Evolutionary conservation across 371 early-diverging fungal genomes (phyloP), one percentile per base, ranked within the genome.

Genomic region (Mortierella sp.): DNA sequence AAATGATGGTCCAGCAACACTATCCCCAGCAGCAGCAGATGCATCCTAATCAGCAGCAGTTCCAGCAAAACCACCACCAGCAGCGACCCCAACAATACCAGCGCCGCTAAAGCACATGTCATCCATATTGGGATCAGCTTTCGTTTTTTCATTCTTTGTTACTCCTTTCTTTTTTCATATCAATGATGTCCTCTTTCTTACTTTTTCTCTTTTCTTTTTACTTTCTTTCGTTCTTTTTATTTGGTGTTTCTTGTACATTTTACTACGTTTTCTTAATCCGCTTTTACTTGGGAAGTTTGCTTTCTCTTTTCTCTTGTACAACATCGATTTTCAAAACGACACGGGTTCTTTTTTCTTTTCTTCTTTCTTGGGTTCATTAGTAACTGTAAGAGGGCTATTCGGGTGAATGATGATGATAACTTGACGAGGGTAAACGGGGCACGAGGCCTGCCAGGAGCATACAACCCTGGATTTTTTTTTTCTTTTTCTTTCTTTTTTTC

Each of bases 391-490:
- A 52, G 52, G 68, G 68, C 52, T 26, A 68, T 13, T 7, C 37
- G 22, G 61, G 58, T 39, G 41, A 70, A 45, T 34, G 70, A 70
- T 26, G 69, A 55, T 31, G n/a, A n/a, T n/a, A n/a, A 55, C 14
- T 55, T 29, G 55, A 55, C 16, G 55, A 55, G 58, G 58, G 58
- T 58, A 58, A 5, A 34, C 7, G 58, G 58, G 58, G 58, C 19
- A 58, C 58, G 58, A 58, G 58, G 70, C 70, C 58, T 16, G 53
- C 41, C 52, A 55, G 70, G 58, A 70, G 70, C 70, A 58, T 43
- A 39, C 53, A 55, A 44, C 26, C 69, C 43, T 70, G 47, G 39
- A 22, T 55, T 70, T 58, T 58, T 70, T 53, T 55, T 58, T 31
- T 70, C 11, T 29, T 55, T 44, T 34, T 41, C 9, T 64, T 64